Conservation (phyloP, 1,284 basidiomycete species). For the Cryptococcus neoformans region DNA sequence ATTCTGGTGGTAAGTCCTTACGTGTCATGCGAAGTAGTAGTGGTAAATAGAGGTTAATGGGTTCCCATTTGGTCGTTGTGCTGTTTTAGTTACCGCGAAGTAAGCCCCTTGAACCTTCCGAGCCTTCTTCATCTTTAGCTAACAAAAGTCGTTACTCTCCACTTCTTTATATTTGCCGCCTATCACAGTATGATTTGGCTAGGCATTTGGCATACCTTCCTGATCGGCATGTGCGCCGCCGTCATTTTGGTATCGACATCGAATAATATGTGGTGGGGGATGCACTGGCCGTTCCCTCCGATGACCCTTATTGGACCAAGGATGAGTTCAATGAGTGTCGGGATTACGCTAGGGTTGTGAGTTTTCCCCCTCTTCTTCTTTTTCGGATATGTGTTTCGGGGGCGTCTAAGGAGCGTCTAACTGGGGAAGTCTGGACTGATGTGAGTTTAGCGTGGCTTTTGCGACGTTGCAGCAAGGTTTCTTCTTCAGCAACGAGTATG, state of each 20-base stretch:
- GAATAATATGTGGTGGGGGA: slow-evolving; percentile 33
- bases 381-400: not conserved
- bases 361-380: slow-evolving; percentile 4
- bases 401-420: too few relatives aligned
- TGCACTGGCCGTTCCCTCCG: slow-evolving; percentile 25
- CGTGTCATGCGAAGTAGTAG: not conserved
- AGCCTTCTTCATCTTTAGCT: not conserved
- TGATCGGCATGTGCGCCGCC: slow-evolving; percentile 26
- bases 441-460: slow-evolving; percentile 11
- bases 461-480: slow-evolving; percentile 29
- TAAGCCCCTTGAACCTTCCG: not conserved
- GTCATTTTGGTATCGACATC: slow-evolving; percentile 25
- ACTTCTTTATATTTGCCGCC: not conserved
- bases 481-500: slow-evolving; percentile 18
- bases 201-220: slow-evolving; percentile 24
- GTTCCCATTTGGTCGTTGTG: not conserved
- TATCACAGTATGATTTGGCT: slow-evolving; percentile 20
- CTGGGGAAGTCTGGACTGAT: not conserved
- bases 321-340: slow-evolving; percentile 28
- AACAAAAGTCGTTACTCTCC: not conserved
- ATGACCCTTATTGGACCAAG: slow-evolving; percentile 34
- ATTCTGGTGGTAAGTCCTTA: slow-evolving; percentile 14
- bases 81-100: slow-evolving; percentile 4
- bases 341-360: slow-evolving; percentile 33
- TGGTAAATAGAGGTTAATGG: too few relatives aligned